phyloP scores from a whole-genome alignment of 2,329 filamentous ascomycete genomes.

The Calonectria crousiana region DNA sequence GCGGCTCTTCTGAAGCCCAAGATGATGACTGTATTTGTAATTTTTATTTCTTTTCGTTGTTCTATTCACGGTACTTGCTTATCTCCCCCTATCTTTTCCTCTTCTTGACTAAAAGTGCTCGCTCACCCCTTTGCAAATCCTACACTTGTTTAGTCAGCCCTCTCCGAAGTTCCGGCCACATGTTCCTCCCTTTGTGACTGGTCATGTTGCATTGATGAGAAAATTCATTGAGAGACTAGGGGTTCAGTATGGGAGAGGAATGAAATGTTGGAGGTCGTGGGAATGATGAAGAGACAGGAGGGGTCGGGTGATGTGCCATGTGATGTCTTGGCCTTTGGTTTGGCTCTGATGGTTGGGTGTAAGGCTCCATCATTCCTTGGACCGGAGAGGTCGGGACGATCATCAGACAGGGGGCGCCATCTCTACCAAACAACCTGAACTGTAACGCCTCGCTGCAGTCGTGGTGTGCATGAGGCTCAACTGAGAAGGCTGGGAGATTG shows the following conservation, averaged over 20 bases:
- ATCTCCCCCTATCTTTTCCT: neutral
- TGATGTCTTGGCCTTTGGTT: constrained; percentile 34
- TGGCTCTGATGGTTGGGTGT: constrained; percentile 17
- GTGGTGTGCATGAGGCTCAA: constrained; percentile 40
- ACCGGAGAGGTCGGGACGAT: constrained; percentile 13
- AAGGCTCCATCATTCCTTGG: constrained; percentile 27
- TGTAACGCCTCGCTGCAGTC: constrained; percentile 5
- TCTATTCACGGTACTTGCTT: neutral
- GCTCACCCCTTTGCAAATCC: constrained; percentile 28
- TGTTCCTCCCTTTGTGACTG: constrained; percentile 27
- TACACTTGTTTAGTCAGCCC: neutral
- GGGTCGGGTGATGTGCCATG: constrained; percentile 46
- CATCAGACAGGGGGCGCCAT: neutral
- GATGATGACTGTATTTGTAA: constrained; percentile 27
- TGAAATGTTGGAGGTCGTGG: constrained; percentile 24
- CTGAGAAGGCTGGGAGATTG: constrained; percentile 30
- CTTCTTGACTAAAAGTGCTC: constrained; percentile 16
- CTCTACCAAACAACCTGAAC: neutral
- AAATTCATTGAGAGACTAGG: constrained; percentile 21
- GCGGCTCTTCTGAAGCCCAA: constrained; percentile 15
- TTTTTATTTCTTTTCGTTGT: neutral
- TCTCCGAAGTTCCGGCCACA: constrained; percentile 33
- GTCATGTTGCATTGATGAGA: constrained; percentile 27
- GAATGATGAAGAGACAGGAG: constrained; percentile 33
- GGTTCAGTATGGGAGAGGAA: constrained; percentile 29